phyloP scores from a whole-genome alignment of 2,329 filamentous ascomycete genomes.

The Neonectria neomacrospora region DNA sequence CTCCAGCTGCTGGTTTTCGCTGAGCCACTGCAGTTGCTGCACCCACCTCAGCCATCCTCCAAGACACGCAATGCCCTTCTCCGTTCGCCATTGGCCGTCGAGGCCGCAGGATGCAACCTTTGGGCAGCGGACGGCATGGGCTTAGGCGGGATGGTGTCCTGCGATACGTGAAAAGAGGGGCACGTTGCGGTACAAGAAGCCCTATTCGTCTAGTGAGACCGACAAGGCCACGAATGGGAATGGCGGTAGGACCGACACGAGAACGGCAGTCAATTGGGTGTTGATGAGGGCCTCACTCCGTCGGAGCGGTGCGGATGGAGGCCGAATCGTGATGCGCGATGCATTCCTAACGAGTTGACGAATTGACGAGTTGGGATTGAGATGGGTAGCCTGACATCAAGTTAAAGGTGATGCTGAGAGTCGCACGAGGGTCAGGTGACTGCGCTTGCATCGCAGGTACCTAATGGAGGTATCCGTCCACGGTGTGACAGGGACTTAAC shows the following conservation, averaged over 20 bases:
- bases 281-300: slow-evolving; percentile 26
- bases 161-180: slow-evolving; percentile 39
- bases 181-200: slow-evolving; percentile 35
- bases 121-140: slow-evolving; percentile 30
- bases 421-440: slow-evolving; percentile 8
- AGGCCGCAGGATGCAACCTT: slow-evolving; percentile 23
- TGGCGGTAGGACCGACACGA: slow-evolving; percentile 21
- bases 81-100: slow-evolving; percentile 31
- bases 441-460: neutral
- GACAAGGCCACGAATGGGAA: slow-evolving; percentile 43
- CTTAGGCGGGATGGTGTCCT: slow-evolving; percentile 36
- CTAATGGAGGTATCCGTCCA: too few species aligned
- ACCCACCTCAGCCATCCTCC: slow-evolving; percentile 26
- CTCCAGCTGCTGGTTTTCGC: slow-evolving; percentile 30
- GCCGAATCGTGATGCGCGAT: slow-evolving; percentile 23
- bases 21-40: slow-evolving; percentile 20
- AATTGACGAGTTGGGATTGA: neutral
- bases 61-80: slow-evolving; percentile 24
- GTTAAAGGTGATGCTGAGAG: slow-evolving; percentile 8
- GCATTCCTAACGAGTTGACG: slow-evolving; percentile 1
- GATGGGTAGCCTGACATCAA: neutral
- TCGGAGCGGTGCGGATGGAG: slow-evolving; percentile 35
- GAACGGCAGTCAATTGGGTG: slow-evolving; percentile 22
- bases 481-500: neutral
- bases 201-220: slow-evolving; percentile 26